These are phyloP conservation scores for Boletus speciosus DNA, from an alignment of 768 basidiomycete genomes.

Conservation along the genomic window DNA sequence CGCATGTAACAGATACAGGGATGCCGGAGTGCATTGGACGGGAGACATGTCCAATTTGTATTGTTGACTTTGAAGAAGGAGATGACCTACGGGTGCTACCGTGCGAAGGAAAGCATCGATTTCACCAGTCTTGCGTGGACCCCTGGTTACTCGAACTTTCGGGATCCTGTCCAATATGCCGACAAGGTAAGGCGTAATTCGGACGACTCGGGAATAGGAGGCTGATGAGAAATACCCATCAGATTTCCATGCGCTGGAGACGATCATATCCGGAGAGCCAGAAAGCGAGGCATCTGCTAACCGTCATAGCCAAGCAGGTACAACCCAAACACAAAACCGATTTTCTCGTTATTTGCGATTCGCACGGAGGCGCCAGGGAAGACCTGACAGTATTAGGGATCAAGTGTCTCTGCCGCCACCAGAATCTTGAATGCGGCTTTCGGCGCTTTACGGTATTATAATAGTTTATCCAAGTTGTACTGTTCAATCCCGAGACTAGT, in stretches of 20 bases:
- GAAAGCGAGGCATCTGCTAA: conserved; percentile 12
- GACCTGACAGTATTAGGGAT: conserved; percentile 30
- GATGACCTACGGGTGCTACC: conserved; percentile 89
- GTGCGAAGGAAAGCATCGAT: conserved; percentile 87
- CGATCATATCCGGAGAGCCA: conserved; percentile 44
- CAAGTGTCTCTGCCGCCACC: conserved; percentile 17
- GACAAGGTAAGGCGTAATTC: conserved; percentile 60
- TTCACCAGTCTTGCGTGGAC: conserved; percentile 89
- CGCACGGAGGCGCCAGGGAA: conserved; percentile 47
- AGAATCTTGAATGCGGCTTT: conserved; percentile 9
- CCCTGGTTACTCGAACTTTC: conserved; percentile 91
- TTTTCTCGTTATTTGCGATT: conserved; percentile 59
- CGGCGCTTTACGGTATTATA: neutral
- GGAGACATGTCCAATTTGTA: conserved; percentile 93
- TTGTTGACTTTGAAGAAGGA: conserved; percentile 90
- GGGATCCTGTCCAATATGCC: conserved; percentile 87
- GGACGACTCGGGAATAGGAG: neutral
- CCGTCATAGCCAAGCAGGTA: conserved; percentile 14
- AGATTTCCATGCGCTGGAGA: conserved; percentile 63
- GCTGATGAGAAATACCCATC: neutral
- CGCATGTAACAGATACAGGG: conserved; percentile 36
- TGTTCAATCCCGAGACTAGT: neutral
- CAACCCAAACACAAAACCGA: conserved; percentile 34
- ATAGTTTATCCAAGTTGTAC: neutral
- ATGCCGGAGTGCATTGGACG: conserved; percentile 68